Base-by-base conservation (phyloP, 1,284 basidiomycete genomes). In the Limonomyces culmigenus region DNA sequence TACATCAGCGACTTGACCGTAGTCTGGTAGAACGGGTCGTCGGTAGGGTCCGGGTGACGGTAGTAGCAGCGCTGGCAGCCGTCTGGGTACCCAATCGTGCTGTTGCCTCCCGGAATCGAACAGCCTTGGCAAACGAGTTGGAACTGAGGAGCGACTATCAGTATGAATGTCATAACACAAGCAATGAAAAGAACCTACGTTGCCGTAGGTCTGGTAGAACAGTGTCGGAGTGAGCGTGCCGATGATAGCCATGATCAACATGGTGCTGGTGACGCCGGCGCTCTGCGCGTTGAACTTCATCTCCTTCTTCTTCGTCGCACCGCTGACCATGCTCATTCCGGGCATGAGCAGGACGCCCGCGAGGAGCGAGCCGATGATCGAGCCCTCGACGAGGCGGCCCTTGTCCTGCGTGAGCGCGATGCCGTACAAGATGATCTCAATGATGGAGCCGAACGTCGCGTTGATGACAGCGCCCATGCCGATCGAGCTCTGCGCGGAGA, bases 401-500 rank as follows among this genome's bases (percentile, higher is more conserved):
- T 93, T 98, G 29, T 79, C 70, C 50, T 92, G 74, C 10, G 74
- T 84, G 27, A 99, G 62, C 12, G 89, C 89, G 44, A 98, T 86
- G 23, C 62, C 63, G 52, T 99, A 99, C 1, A 99, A 70, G 45
- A 99, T 72, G 47, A 99, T 87, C 57, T 99, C 95, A 53, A 99
- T 92, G 51, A 98, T 80, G 8, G 88, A 93, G 53, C 95, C 95
- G 49, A 99, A 99, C 0, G 91, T 95, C 0, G 95, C 95, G 55
- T 99, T 99, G 65, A 99, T 98, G 46, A 98, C 93, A 0, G 95
- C 95, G 42, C 95, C 95, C 91, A 98, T 97, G 11, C 95, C 95
- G 44, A 99, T 99, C 12, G 84, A 91, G 0, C 87, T 93, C 53
- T 98, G 95, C 0, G 95, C 93, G 16, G 86, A 91, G 51, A 99